Evolutionary conservation across 2,329 filamentous ascomycete species (phyloP).

Genomic region (Epichloe scottii): DNA sequence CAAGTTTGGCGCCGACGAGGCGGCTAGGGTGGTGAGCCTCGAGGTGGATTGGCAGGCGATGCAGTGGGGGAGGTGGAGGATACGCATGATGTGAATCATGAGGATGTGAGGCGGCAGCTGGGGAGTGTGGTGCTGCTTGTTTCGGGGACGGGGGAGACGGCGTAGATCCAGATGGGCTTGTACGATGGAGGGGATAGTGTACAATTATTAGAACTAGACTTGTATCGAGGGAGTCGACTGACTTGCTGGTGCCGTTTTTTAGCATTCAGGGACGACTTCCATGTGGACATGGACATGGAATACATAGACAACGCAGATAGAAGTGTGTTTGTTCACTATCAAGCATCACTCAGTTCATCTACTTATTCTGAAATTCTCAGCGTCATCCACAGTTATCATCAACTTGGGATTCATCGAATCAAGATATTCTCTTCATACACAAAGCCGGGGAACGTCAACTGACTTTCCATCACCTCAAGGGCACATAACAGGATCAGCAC

Average conservation of each 20-base stretch:
- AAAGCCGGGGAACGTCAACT: too few species aligned
- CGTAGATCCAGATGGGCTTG: not conserved
- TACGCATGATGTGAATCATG: constrained; percentile 90
- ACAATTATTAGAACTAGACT: not conserved
- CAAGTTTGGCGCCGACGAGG: constrained; percentile 70
- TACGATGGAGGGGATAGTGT: not conserved
- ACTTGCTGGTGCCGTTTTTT: too few species aligned
- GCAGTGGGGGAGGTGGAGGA: constrained; percentile 95
- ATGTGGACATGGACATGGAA: too few species aligned
- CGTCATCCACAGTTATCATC: too few species aligned
- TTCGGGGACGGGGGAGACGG: constrained; percentile 36
- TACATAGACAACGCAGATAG: too few species aligned
- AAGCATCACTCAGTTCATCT: too few species aligned
- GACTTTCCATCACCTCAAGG: not conserved
- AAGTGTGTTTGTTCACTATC: too few species aligned
- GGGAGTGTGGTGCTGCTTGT: constrained; percentile 79
- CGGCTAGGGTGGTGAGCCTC: constrained; percentile 61
- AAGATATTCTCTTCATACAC: too few species aligned
- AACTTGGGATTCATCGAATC: too few species aligned
- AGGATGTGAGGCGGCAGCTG: constrained; percentile 77
- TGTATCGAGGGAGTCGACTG: too few species aligned
- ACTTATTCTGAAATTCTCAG: too few species aligned
- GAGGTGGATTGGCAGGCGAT: constrained; percentile 86
- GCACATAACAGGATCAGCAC: not conserved
- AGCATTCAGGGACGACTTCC: too few species aligned